Percentiles rank a stretch among this genome's conserved stretches.
phyloP scores from a whole-genome alignment of 257 asterid species.

The Solanum virginianum region DNA sequence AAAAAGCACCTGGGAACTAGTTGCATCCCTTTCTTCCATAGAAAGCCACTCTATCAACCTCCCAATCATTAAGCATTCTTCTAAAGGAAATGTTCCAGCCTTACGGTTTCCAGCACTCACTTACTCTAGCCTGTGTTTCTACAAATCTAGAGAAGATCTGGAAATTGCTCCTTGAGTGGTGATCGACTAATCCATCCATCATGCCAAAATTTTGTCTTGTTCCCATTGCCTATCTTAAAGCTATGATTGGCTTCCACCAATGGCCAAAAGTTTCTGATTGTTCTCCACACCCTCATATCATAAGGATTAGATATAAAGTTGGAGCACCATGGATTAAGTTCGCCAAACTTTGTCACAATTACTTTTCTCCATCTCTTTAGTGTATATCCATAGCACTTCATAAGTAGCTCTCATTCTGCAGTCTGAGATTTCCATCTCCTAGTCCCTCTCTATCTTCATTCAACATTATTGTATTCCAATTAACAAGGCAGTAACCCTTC shows the following conservation, averaged over 20 bases:
- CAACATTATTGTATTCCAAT: not conserved
- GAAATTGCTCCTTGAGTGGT: not conserved
- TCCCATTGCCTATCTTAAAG: not conserved
- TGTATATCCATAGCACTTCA: not conserved
- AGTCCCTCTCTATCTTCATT: not conserved
- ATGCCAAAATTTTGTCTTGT: not conserved
- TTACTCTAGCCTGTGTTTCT: not conserved
- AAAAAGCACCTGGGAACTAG: no score
- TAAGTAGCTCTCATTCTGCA: not conserved
- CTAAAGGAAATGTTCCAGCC: not conserved
- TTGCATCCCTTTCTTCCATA: no score
- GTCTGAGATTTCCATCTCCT: not conserved
- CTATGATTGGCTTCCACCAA: not conserved
- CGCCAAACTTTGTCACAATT: not conserved
- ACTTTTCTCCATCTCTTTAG: not conserved
- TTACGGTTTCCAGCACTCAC: not conserved
- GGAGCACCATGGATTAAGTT: not conserved
- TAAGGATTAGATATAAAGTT: not conserved
- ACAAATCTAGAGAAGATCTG: not conserved
- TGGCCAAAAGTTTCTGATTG: not conserved
- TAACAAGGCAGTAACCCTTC: not conserved
- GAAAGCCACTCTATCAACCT: not conserved
- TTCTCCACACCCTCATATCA: not conserved
- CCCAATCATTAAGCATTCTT: not conserved
- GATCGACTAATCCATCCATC: not conserved